Evolutionary conservation across 805 yeast genomes (phyloP).

Genomic region (Starmera quercuum): DNA sequence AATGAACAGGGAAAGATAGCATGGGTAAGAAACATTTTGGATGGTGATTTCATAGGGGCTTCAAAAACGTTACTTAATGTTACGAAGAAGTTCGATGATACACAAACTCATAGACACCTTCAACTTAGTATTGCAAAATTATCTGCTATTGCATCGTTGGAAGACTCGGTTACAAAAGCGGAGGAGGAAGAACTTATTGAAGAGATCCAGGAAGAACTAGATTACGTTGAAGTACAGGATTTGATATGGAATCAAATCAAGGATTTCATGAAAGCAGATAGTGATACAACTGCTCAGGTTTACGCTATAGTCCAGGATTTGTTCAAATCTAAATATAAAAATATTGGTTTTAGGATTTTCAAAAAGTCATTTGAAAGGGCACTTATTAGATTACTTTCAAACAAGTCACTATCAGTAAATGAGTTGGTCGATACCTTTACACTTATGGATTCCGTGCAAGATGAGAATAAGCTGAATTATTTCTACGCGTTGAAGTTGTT

Average conservation of each 20-base stretch:
- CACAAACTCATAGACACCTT: slow-evolving; percentile 39
- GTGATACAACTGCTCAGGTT: slow-evolving; percentile 18
- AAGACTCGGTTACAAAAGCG: slow-evolving; percentile 7
- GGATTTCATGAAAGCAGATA: slow-evolving; percentile 22
- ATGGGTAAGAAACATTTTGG: slow-evolving; percentile 65
- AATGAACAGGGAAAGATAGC: slow-evolving; percentile 45
- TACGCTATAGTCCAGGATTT: slow-evolving; percentile 17
- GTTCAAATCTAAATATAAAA: slow-evolving; percentile 14
- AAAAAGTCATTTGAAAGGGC: slow-evolving; percentile 18
- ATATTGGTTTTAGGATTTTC: slow-evolving; percentile 12
- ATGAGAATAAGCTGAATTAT: slow-evolving; percentile 21
- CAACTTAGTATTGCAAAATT: slow-evolving; percentile 70
- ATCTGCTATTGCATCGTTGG: slow-evolving; percentile 39
- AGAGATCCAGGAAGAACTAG: slow-evolving; percentile 44
- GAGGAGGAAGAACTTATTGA: slow-evolving; percentile 22
- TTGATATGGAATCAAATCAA: slow-evolving; percentile 23
- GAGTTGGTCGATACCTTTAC: slow-evolving; percentile 49
- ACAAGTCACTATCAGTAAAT: slow-evolving; percentile 30
- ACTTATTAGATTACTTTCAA: slow-evolving; percentile 24
- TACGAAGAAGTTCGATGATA: slow-evolving; percentile 32
- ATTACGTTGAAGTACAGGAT: slow-evolving; percentile 42
- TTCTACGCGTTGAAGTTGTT: slow-evolving; percentile 45
- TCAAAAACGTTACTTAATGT: slow-evolving; percentile 37
- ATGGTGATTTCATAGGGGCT: slow-evolving; percentile 43
- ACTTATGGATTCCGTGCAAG: slow-evolving; percentile 29